These are phyloP conservation scores for Psilocybe azurescens DNA, from an alignment of 768 basidiomycete species.

Conservation along the genomic window DNA sequence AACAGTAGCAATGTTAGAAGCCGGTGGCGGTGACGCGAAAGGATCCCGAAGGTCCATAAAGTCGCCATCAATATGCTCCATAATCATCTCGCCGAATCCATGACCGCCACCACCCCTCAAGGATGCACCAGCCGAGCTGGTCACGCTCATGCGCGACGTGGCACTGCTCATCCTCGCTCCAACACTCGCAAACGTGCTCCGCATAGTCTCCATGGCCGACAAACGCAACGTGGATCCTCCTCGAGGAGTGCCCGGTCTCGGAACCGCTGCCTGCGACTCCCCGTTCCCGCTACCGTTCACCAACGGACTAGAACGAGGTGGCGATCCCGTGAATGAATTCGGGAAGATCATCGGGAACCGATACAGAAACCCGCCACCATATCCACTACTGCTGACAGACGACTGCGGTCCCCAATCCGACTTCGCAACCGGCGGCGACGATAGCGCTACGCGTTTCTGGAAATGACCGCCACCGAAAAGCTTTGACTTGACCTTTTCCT, in stretches of 20 bases:
- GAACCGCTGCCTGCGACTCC: background rate
- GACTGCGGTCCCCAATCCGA: conserved; percentile 16
- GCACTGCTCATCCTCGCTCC: too few species aligned
- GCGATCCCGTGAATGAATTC: conserved; percentile 17
- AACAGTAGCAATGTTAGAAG: conserved; percentile 7
- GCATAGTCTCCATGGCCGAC: too few species aligned
- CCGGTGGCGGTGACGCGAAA: conserved; percentile 31
- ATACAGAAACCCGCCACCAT: conserved; percentile 16
- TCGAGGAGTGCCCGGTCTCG: conserved; percentile 18
- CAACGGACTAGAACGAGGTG: conserved; percentile 12
- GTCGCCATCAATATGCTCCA: conserved; percentile 28
- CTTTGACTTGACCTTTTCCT: background rate
- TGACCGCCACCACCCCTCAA: conserved; percentile 5
- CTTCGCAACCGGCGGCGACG: conserved; percentile 12
- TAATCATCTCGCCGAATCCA: conserved; percentile 14
- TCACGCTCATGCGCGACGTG: conserved; percentile 21
- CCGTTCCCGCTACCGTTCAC: too few species aligned
- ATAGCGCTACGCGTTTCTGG: conserved; percentile 18
- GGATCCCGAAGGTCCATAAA: conserved; percentile 40
- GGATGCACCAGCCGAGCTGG: conserved; percentile 3
- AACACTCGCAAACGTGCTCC: too few species aligned
- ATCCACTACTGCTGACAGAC: background rate
- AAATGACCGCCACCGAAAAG: background rate
- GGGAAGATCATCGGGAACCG: conserved; percentile 25
- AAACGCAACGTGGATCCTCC: too few species aligned